phyloP scores from a whole-genome alignment of 225 moss, liverwort and hornwort species.

The Sphagnum contortum region DNA sequence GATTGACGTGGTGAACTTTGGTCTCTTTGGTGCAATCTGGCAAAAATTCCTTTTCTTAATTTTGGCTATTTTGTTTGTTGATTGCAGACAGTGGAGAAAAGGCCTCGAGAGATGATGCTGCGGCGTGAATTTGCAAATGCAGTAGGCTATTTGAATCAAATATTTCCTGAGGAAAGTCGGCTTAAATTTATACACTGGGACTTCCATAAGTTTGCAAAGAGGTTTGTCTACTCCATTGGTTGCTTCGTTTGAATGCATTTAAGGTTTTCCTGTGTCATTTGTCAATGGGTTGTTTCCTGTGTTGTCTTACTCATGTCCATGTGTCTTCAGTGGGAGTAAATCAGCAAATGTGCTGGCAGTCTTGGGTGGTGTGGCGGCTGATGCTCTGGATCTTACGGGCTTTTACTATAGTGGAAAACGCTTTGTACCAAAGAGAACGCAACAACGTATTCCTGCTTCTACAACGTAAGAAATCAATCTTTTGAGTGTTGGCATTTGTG shows the following conservation, averaged over 20 bases:
- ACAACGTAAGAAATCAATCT: slow-evolving; percentile 28
- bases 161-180: slow-evolving; percentile 33
- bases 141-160: slow-evolving; percentile 67
- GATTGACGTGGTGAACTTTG: no score
- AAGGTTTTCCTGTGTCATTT: neutral
- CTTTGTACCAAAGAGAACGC: slow-evolving; percentile 44
- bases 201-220: slow-evolving; percentile 86
- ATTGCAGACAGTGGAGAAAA: slow-evolving; percentile 81
- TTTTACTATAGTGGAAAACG: slow-evolving; percentile 81
- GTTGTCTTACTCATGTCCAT: no score
- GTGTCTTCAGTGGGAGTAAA: slow-evolving; percentile 35
- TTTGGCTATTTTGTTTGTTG: no score
- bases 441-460: slow-evolving; percentile 37
- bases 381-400: slow-evolving; percentile 81
- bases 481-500: no score
- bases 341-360: slow-evolving; percentile 75
- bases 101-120: slow-evolving; percentile 95
- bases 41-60: no score
- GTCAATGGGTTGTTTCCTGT: no score
- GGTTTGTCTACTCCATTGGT: slow-evolving; percentile 17
- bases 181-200: slow-evolving; percentile 94
- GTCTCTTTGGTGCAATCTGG: no score
- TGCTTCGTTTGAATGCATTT: neutral
- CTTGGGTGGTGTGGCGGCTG: slow-evolving; percentile 75
- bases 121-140: slow-evolving; percentile 84